Conservation (phyloP, 805 yeast species). For the Saturnispora hagleri region DNA sequence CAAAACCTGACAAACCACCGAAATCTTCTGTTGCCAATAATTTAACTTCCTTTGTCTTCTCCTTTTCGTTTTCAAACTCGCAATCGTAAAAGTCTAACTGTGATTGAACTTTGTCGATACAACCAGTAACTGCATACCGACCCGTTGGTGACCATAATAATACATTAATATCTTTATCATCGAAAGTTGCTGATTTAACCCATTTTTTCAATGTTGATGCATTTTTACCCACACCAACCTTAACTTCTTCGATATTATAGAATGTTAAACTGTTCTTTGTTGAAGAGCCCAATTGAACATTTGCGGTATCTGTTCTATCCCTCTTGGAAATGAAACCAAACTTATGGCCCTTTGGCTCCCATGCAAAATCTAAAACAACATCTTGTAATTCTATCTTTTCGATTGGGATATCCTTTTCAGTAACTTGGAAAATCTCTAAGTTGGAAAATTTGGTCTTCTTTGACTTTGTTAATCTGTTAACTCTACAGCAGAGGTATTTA, state of each 20-base stretch:
- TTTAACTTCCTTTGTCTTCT: slow-evolving; percentile 40
- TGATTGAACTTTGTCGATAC: slow-evolving; percentile 35
- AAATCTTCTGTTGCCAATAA: slow-evolving; percentile 55
- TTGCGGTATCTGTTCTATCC: slow-evolving; percentile 30
- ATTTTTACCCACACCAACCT: slow-evolving; percentile 29
- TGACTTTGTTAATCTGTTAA: slow-evolving; percentile 94
- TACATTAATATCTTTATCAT: slow-evolving; percentile 39
- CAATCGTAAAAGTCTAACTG: slow-evolving; percentile 80
- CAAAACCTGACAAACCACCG: slow-evolving; percentile 70
- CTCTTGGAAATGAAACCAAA: slow-evolving; percentile 67
- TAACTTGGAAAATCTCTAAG: slow-evolving; percentile 80
- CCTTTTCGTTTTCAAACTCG: slow-evolving; percentile 63
- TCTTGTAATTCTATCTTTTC: slow-evolving; percentile 92
- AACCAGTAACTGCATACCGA: slow-evolving; percentile 58
- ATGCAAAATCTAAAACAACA: slow-evolving; percentile 75
- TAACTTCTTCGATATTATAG: slow-evolving; percentile 65
- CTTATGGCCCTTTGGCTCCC: slow-evolving; percentile 93
- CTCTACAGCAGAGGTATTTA: slow-evolving; percentile 80
- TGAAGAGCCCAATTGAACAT: slow-evolving; percentile 53
- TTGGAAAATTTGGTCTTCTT: slow-evolving; percentile 86
- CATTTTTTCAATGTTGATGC: slow-evolving; percentile 23
- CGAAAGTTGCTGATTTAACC: slow-evolving; percentile 49
- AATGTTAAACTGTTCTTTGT: slow-evolving; percentile 54
- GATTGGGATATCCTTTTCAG: slow-evolving; percentile 87
- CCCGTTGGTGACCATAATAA: slow-evolving; percentile 90